Evolutionary conservation across 2,329 filamentous ascomycete species (phyloP).

Genomic region (Karstenula rhodostoma): DNA sequence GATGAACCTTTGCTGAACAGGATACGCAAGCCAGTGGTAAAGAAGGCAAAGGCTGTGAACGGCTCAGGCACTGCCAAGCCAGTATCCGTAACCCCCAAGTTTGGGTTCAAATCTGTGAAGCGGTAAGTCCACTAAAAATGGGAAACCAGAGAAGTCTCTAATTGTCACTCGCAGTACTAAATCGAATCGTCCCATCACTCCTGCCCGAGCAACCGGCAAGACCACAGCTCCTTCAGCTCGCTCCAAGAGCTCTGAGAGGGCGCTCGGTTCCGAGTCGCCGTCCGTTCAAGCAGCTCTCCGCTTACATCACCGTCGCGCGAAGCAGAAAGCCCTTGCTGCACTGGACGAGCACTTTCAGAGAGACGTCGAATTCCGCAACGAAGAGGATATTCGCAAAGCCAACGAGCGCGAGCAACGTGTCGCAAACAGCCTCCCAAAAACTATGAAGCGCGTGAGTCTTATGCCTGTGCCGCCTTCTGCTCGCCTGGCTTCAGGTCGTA

Average conservation of each 20-base stretch:
- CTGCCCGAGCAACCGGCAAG: background rate
- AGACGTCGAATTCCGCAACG: background rate
- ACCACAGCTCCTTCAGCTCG: background rate
- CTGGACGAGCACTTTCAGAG: background rate
- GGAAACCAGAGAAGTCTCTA: background rate
- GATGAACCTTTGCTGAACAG: background rate
- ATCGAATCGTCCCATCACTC: background rate
- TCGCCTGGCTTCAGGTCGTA: background rate
- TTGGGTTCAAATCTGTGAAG: background rate
- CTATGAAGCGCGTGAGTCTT: slow-evolving; percentile 20
- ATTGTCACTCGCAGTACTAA: background rate
- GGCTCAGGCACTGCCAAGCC: background rate
- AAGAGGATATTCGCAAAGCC: slow-evolving; percentile 4
- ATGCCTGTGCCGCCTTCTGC: slow-evolving; percentile 15
- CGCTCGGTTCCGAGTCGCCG: background rate
- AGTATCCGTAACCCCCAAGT: background rate
- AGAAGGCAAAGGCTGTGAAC: slow-evolving; percentile 1
- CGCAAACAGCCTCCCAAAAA: background rate
- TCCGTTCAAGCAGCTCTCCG: background rate
- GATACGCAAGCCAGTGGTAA: background rate
- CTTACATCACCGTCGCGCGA: background rate
- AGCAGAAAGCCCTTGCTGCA: background rate
- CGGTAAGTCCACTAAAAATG: background rate
- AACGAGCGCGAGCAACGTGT: slow-evolving; percentile 12
- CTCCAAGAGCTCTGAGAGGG: background rate